phyloP scores from a whole-genome alignment of 2,329 filamentous ascomycete species.

The Phialemoniopsis sp. region DNA sequence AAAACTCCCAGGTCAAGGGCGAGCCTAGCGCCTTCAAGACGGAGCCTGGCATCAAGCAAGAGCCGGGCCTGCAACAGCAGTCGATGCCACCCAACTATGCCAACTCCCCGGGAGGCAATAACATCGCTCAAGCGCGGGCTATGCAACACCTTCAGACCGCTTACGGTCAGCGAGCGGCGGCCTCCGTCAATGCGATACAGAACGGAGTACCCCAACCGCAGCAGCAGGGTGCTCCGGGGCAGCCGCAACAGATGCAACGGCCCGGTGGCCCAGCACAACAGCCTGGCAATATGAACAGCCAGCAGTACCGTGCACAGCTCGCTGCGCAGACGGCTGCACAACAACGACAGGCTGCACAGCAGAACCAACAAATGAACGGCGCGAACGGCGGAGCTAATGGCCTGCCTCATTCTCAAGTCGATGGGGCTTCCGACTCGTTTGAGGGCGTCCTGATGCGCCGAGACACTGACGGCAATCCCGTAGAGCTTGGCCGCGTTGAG shows the following conservation, averaged over 20 bases:
- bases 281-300: slow-evolving; percentile 12
- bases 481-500: slow-evolving; percentile 54
- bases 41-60: slow-evolving; percentile 38
- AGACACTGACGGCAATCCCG: slow-evolving; percentile 46
- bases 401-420: slow-evolving; percentile 58
- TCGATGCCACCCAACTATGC: slow-evolving; percentile 27
- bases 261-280: slow-evolving; percentile 14
- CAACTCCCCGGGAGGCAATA: slow-evolving; percentile 24
- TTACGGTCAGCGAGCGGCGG: slow-evolving; percentile 61
- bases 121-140: slow-evolving; percentile 48
- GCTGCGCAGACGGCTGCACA: slow-evolving; percentile 26
- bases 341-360: slow-evolving; percentile 22
- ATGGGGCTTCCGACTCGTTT: slow-evolving; percentile 64
- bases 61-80: slow-evolving; percentile 39
- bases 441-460: slow-evolving; percentile 57
- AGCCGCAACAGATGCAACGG: slow-evolving; percentile 16
- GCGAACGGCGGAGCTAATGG: slow-evolving; percentile 22
- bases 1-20: slow-evolving; percentile 39
- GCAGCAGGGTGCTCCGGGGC: slow-evolving; percentile 12
- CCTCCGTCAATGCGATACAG: slow-evolving; percentile 62
- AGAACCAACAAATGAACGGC: slow-evolving; percentile 33
- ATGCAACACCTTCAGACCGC: slow-evolving; percentile 52
- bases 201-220: slow-evolving; percentile 25
- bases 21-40: slow-evolving; percentile 34
- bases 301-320: slow-evolving; percentile 27